Percentiles rank a stretch among this genome's conserved stretches.
Evolutionary conservation across 345 rosid genomes (phyloP).

Genomic region (Eucalyptus marginata): DNA sequence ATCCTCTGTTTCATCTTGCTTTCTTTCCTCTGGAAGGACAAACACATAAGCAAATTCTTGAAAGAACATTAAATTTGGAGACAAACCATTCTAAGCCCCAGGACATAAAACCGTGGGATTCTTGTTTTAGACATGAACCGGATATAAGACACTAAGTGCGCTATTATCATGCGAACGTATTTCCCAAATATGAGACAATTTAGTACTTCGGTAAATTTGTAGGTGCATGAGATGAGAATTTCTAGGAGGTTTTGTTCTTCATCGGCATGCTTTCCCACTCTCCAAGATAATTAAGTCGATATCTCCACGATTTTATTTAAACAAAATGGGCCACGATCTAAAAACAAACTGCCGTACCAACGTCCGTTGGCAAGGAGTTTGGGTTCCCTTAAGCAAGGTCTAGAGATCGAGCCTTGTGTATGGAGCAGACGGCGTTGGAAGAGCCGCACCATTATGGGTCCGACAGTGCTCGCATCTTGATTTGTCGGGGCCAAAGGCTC

Average conservation of each 20-base stretch:
- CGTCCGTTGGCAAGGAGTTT: too few relatives aligned
- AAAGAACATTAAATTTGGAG: not conserved
- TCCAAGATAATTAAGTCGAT: not conserved
- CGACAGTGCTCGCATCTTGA: too few relatives aligned
- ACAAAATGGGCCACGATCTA: not conserved
- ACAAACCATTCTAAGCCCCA: not conserved
- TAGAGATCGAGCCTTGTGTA: too few relatives aligned
- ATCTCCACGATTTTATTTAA: not conserved
- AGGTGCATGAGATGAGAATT: not conserved
- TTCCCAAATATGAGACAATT: not conserved
- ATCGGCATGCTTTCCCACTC: not conserved
- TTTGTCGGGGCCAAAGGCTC: too few relatives aligned
- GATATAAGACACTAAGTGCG: not conserved
- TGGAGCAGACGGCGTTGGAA: too few relatives aligned
- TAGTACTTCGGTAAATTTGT: not conserved
- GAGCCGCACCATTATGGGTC: too few relatives aligned
- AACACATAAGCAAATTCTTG: not conserved
- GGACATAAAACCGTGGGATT: not conserved
- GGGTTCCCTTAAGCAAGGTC: too few relatives aligned
- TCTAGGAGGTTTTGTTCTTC: not conserved
- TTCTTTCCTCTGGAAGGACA: not conserved
- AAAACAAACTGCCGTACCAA: not conserved
- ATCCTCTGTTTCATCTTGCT: not conserved
- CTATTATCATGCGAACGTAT: not conserved
- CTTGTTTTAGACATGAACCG: not conserved